Percentiles rank a stretch among this genome's conserved stretches.
phyloP scores from a whole-genome alignment of 78 protist species.

The Dictyostelium capitatum region DNA sequence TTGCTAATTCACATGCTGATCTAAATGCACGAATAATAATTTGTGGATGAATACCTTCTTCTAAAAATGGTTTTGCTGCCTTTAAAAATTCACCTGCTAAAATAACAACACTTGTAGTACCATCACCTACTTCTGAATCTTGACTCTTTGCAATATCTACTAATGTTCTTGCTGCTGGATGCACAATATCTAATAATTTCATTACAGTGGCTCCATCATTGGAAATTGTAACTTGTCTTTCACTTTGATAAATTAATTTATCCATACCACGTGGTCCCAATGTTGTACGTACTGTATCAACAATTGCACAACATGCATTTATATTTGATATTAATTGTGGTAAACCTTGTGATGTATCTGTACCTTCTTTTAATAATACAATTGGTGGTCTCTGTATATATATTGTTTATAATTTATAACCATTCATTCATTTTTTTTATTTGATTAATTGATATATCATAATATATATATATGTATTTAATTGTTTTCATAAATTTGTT shows the following conservation, averaged over 20 bases:
- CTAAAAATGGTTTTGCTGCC: constrained; percentile 97
- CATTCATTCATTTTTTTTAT: background rate
- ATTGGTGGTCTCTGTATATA: constrained; percentile 91
- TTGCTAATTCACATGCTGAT: constrained; percentile 86
- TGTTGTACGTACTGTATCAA: constrained; percentile 90
- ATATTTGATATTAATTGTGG: constrained; percentile 98
- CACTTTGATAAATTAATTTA: constrained; percentile 90
- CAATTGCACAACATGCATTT: constrained; percentile 96
- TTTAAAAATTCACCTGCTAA: constrained; percentile 98
- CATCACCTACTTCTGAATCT: constrained; percentile 99
- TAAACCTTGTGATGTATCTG: constrained; percentile 99
- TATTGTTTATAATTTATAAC: background rate
- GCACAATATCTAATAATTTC: constrained; percentile 98
- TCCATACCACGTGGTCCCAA: constrained; percentile 97
- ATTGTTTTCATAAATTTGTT: too few species aligned
- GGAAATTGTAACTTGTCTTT: constrained; percentile 93
- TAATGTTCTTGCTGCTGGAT: constrained; percentile 99
- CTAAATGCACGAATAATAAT: constrained; percentile 94
- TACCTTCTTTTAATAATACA: constrained; percentile 98
- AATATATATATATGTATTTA: too few species aligned
- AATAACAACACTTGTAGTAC: constrained; percentile 99
- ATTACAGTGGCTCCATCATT: constrained; percentile 99
- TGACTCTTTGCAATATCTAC: constrained; percentile 99
- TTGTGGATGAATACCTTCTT: constrained; percentile 99
- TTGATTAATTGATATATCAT: background rate